Percentiles rank a stretch among this genome's conserved stretches.
These are phyloP conservation scores for Hysterangium stoloniferum DNA, from an alignment of 768 basidiomycete genomes.

Conservation along the genomic window DNA sequence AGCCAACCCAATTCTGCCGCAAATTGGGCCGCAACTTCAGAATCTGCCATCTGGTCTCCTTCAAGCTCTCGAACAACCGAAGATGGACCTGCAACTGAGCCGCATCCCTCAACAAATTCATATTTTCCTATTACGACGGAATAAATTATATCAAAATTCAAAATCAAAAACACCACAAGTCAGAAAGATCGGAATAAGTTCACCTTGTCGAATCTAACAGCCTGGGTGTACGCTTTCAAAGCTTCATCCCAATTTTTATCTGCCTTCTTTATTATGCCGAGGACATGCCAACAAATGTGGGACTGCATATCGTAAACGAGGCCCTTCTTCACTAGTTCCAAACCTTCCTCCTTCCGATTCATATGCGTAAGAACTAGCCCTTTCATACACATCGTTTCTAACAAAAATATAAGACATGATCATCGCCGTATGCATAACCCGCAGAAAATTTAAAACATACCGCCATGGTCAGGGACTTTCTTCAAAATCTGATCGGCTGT, in stretches of 20 bases:
- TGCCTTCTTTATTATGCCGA: slow-evolving; percentile 88
- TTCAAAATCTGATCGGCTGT: slow-evolving; percentile 90
- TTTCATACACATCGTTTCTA: slow-evolving; percentile 96
- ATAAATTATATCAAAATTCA: not conserved
- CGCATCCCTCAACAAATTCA: slow-evolving; percentile 88
- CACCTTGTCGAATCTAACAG: slow-evolving; percentile 84
- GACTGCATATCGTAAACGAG: slow-evolving; percentile 74
- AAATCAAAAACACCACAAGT: too few relatives aligned
- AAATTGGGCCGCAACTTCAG: slow-evolving; percentile 73
- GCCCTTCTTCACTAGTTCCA: slow-evolving; percentile 79
- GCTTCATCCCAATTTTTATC: slow-evolving; percentile 95
- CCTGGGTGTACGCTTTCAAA: slow-evolving; percentile 85
- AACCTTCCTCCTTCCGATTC: slow-evolving; percentile 73
- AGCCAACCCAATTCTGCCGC: slow-evolving; percentile 83
- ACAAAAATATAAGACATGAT: not conserved
- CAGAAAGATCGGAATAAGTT: not conserved
- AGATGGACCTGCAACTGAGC: slow-evolving; percentile 86
- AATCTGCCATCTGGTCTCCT: slow-evolving; percentile 77
- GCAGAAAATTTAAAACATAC: slow-evolving; percentile 34
- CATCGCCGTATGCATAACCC: not conserved
- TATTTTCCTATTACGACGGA: slow-evolving; percentile 74
- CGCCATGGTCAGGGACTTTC: slow-evolving; percentile 94
- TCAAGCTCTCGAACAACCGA: slow-evolving; percentile 66
- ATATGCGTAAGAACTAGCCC: slow-evolving; percentile 79
- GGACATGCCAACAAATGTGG: slow-evolving; percentile 98